Base-by-base conservation (phyloP, 2,329 filamentous ascomycete genomes). In the Mycosphaerella arachidis region DNA sequence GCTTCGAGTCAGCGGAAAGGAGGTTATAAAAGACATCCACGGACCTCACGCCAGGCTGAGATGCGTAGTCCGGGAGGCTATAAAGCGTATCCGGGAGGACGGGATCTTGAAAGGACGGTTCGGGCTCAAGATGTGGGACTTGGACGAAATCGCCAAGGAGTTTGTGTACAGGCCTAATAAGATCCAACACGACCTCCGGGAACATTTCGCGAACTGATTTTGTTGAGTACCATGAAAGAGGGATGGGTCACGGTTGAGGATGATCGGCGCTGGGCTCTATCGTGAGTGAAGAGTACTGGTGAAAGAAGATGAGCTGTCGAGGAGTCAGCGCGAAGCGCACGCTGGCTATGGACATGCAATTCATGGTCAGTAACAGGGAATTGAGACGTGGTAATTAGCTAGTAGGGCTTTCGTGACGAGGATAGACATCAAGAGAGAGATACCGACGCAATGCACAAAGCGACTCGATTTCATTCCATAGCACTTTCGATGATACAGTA, bases 121-220 rank as follows among this genome's bases (percentile, higher is more conserved):
- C 9, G 58, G 53, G 6, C 37, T 60, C 18, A 51, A 16, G 16
- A 29, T 65, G 50, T 10, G 24, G 8, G 63, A 65, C 48, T 13
- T 65, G 48, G 60, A 63, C 50, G 10, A 9, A 7, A 55, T 63
- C 24, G 63, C 63, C 12, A 48, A 50, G 30, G 13, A 57, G 29
- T 60, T 64, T 29, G 37, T 61, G n/a, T 35, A 16, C 12, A 3
- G 9, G 31, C 35, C 35, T 27, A 27, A 9, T 27, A 27, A 9
- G 18, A 27, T n/a, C 20, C 27, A 56, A 31, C 20, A 12, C 30
- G 46, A 50, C 20, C 18, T 50, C 18, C 29, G 46, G 46, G 12
- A 50, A 9, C 16, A 35, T 7, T 52, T 52, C 16, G 27, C 16
- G 50, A 52, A 52, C 10, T 52, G 16, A 35, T 29, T 10, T 18